Evolutionary conservation across 345 rosid species (phyloP).

Genomic region (Brassica nigra): DNA sequence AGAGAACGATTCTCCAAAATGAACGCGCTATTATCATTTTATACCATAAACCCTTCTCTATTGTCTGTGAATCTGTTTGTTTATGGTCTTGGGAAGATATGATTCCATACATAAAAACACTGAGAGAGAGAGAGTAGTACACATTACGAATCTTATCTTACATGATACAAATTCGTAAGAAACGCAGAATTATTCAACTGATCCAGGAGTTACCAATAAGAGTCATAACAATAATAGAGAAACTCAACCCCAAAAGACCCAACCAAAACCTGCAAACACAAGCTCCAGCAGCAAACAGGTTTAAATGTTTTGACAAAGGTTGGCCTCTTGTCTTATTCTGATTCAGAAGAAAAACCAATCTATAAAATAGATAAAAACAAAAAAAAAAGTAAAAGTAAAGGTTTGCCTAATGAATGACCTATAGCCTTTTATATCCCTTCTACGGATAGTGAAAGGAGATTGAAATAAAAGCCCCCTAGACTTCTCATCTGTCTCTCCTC

Average conservation of each 20-base stretch:
- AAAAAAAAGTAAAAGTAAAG: not conserved
- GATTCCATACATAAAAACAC: not conserved
- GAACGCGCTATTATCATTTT: not conserved
- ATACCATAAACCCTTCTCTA: not conserved
- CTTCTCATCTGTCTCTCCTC: constrained; percentile 47
- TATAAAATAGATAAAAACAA: not conserved
- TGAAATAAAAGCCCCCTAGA: constrained; percentile 36
- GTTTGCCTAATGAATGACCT: constrained; percentile 27
- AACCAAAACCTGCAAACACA: constrained; percentile 17
- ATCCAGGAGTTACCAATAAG: constrained; percentile 15
- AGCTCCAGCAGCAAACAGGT: constrained; percentile 26
- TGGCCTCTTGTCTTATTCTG: constrained; percentile 34
- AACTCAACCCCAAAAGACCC: constrained; percentile 9
- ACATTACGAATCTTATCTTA: not conserved
- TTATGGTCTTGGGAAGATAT: not conserved
- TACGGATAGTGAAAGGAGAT: not conserved
- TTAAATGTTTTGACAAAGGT: not conserved
- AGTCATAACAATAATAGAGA: constrained; percentile 14
- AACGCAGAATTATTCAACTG: constrained; percentile 26
- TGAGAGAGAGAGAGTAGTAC: not conserved
- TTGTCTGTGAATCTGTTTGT: not conserved
- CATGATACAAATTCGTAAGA: not conserved
- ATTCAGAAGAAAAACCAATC: constrained; percentile 26
- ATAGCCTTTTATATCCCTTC: constrained; percentile 30
- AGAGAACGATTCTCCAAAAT: too few relatives aligned